These are phyloP conservation scores for Emergomyces orientalis DNA, from an alignment of 2,329 filamentous ascomycete species.

Conservation along the genomic window DNA sequence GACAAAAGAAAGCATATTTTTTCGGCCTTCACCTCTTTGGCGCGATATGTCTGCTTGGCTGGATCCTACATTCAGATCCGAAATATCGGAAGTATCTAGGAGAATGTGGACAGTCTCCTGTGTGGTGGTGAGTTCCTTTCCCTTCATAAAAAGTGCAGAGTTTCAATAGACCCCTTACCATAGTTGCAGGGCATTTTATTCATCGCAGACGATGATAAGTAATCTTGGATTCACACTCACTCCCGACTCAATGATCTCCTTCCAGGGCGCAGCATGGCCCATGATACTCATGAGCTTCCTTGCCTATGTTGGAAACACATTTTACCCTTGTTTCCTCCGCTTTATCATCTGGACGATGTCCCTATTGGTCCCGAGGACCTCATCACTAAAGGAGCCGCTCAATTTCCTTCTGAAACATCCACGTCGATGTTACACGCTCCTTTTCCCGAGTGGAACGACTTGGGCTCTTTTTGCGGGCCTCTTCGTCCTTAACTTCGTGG, in stretches of 20 bases:
- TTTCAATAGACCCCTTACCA: neutral
- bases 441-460: slow-evolving; percentile 52
- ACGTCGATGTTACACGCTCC: slow-evolving; percentile 52
- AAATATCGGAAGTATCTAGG: slow-evolving; percentile 36
- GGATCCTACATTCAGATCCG: slow-evolving; percentile 36
- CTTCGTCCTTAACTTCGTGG: slow-evolving; percentile 45
- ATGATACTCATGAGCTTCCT: slow-evolving; percentile 34
- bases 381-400: slow-evolving; percentile 33
- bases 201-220: slow-evolving; percentile 43
- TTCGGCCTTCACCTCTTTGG: slow-evolving; percentile 41
- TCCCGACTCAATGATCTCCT: slow-evolving; percentile 46
- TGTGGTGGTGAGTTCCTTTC: slow-evolving; percentile 2
- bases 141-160: neutral
- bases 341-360: slow-evolving; percentile 50
- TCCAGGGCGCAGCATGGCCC: slow-evolving; percentile 37
- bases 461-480: slow-evolving; percentile 48
- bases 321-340: slow-evolving; percentile 48
- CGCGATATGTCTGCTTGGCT: slow-evolving; percentile 40
- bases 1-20: slow-evolving; percentile 34
- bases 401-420: slow-evolving; percentile 55
- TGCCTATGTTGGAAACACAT: slow-evolving; percentile 32
- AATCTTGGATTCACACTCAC: slow-evolving; percentile 49
- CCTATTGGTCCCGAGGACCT: slow-evolving; percentile 36
- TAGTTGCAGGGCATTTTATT: slow-evolving; percentile 38
- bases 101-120: slow-evolving; percentile 37